These are phyloP conservation scores for Trichophyton schoenleinii DNA, from an alignment of 2,329 filamentous ascomycete genomes.

Conservation along the genomic window DNA sequence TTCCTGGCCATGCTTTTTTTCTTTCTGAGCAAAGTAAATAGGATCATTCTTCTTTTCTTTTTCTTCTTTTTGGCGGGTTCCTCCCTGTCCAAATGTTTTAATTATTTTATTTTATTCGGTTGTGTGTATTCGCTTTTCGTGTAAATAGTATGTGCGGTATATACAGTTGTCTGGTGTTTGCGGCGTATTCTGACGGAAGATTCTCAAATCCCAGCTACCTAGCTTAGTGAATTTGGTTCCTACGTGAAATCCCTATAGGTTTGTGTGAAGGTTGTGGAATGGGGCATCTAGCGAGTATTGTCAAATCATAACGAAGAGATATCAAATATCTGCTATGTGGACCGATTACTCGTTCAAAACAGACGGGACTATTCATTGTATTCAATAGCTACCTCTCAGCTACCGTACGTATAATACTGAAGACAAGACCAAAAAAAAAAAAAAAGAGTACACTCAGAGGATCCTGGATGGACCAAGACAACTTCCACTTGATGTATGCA, in stretches of 20 bases:
- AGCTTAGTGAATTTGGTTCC: too few relatives aligned
- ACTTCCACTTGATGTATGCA: background rate
- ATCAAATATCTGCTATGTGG: too few relatives aligned
- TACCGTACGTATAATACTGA: background rate
- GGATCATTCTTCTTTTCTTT: too few relatives aligned
- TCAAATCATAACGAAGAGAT: too few relatives aligned
- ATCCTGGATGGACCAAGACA: background rate
- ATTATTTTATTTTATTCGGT: background rate
- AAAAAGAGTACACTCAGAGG: background rate
- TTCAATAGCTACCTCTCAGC: background rate
- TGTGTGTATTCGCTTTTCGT: background rate
- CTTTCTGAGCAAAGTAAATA: background rate
- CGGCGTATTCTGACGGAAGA: too few relatives aligned
- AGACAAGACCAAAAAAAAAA: background rate
- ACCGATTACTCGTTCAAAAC: too few relatives aligned
- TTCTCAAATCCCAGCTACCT: too few relatives aligned
- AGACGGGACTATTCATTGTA: too few relatives aligned
- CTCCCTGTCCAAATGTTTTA: background rate
- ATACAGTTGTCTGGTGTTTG: too few relatives aligned
- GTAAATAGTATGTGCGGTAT: background rate
- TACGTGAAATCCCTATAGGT: too few relatives aligned
- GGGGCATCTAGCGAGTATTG: too few relatives aligned
- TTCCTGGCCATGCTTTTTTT: background rate
- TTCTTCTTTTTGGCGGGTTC: background rate
- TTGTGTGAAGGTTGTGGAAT: too few relatives aligned